Base-by-base conservation (phyloP, 1,139 yeast genomes). In the Geotrichum bryndzae region DNA sequence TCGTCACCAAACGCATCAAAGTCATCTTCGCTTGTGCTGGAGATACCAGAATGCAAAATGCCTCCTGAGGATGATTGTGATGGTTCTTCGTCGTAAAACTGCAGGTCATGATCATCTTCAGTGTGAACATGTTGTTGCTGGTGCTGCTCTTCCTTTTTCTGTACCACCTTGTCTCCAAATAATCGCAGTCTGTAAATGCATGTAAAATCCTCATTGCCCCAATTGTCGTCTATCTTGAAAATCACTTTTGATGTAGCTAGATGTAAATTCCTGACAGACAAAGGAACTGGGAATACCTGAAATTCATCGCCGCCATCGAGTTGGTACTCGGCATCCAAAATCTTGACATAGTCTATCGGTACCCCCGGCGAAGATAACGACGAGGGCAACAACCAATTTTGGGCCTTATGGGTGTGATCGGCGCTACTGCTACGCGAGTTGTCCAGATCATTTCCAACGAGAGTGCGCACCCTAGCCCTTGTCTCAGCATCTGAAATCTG, bases 171-270 rank as follows among this genome's bases (percentile, higher is more conserved):
- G 45, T 63, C 64, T 2, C 78, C 78, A 63, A 69, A 72, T 29
- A 74, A 70, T 50, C 70, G 65, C 8, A 74, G 68, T 57, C 74
- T 68, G 61, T 75, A 75, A 4, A 75, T 58, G 61, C 78, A 74
- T 5, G 77, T 75, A 60, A 65, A 70, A 29, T 66, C 68, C 3
- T 65, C 65, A 59, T 68, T 67, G 1, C 78, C 78, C 76, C 77
- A 74, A 59, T 75, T 75, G 56, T 67, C 69, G 18, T 68, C 72
- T 56, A 73, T 66, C 41, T 62, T 61, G 52, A 68, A 70, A 25
- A 65, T 64, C 15, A 73, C 68, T 48, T 65, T 65, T 22, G 63
- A 53, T 3, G 71, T 68, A 29, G 63, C 61, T 27, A 69, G 52
- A 0, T 59, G 61, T 6, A 64, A 60, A 7, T 64, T 57, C 27